These are phyloP conservation scores for Mucor circinelloides DNA, from an alignment of 371 early-diverging fungal species.

Conservation along the genomic window DNA sequence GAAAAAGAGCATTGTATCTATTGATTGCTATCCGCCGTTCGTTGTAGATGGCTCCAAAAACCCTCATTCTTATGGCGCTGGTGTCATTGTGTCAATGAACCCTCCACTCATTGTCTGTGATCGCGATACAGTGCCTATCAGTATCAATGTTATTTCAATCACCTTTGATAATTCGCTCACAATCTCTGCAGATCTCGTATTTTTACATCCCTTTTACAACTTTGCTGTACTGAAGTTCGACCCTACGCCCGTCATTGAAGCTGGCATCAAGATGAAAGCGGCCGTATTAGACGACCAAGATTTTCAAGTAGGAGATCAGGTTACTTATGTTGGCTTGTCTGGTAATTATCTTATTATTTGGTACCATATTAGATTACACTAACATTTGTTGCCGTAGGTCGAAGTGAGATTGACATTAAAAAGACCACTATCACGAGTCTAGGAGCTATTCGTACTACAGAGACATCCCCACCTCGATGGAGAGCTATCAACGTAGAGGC, in stretches of 20 bases:
- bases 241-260: conserved; percentile 56
- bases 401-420: conserved; percentile 55
- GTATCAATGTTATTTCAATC: conserved; percentile 72
- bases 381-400: conserved; percentile 11
- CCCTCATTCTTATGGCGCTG: conserved; percentile 71
- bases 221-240: conserved; percentile 81
- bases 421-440: conserved; percentile 58
- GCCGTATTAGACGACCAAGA: conserved; percentile 46
- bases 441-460: conserved; percentile 61
- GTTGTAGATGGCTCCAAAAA: conserved; percentile 68
- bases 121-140: conserved; percentile 79
- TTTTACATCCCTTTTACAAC: conserved; percentile 84
- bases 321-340: conserved; percentile 62
- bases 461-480: conserved; percentile 63
- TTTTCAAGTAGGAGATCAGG: conserved; percentile 64
- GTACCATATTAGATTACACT: background rate
- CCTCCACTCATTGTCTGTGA: conserved; percentile 78
- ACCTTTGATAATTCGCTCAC: conserved; percentile 81
- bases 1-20: conserved; percentile 51
- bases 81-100: conserved; percentile 74
- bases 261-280: conserved; percentile 58
- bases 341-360: conserved; percentile 1
- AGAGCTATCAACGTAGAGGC: conserved; percentile 78
- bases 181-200: conserved; percentile 70
- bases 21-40: conserved; percentile 74